Evolutionary conservation across 2,329 filamentous ascomycete genomes (phyloP).

Genomic region (Fusarium floridanum): DNA sequence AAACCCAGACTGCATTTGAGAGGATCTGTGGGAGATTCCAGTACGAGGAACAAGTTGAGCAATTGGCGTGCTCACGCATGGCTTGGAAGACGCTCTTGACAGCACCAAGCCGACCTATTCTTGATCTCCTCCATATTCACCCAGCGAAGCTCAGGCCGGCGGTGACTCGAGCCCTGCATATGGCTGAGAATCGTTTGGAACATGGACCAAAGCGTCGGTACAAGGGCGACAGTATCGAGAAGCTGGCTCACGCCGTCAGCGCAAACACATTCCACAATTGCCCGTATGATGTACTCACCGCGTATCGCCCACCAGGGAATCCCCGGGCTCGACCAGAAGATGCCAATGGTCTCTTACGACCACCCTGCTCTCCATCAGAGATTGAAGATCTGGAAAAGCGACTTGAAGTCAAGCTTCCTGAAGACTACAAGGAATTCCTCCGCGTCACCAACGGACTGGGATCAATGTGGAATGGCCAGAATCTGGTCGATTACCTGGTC

Average conservation of each 20-base stretch:
- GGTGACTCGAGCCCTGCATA: not conserved
- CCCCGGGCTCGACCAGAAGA: not conserved
- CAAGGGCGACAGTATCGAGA: conserved; percentile 3
- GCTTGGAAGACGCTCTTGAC: conserved; percentile 1
- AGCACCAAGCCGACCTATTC: not conserved
- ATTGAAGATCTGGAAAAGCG: not conserved
- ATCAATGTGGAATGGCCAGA: conserved; percentile 13
- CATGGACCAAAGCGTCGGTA: conserved; percentile 8
- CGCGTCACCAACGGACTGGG: conserved; percentile 4
- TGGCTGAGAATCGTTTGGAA: conserved; percentile 4
- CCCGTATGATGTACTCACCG: conserved; percentile 3
- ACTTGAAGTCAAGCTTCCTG: not conserved
- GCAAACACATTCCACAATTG: conserved; percentile 11
- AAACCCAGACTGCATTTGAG: not conserved
- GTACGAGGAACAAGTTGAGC: not conserved
- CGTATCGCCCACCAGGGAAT: not conserved
- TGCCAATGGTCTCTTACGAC: not conserved
- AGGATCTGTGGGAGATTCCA: not conserved
- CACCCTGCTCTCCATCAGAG: not conserved
- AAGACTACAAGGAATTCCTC: conserved; percentile 15
- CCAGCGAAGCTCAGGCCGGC: conserved; percentile 9
- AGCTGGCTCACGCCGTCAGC: not conserved
- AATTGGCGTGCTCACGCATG: not conserved
- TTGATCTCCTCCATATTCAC: conserved; percentile 2
- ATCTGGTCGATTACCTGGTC: conserved; percentile 8